Conservation (phyloP, 2,329 filamentous ascomycete genomes). For the Sclerotinia subarctica region DNA sequence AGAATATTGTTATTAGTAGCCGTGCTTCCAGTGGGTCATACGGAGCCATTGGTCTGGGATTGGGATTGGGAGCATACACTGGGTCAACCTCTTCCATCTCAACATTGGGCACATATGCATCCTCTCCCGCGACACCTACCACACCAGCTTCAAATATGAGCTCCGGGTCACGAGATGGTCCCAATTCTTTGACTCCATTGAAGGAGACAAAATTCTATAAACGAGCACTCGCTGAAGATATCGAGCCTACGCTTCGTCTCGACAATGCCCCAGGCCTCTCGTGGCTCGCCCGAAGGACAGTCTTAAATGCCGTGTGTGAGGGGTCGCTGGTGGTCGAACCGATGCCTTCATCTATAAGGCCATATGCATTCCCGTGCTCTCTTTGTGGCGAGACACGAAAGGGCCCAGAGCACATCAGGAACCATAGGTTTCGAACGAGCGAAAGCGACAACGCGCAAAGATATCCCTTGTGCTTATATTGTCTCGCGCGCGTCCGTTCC, state of each 20-base stretch:
- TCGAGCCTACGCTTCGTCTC: slow-evolving; percentile 88
- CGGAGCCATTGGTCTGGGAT: slow-evolving; percentile 49
- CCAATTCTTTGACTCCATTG: slow-evolving; percentile 55
- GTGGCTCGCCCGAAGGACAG: slow-evolving; percentile 85
- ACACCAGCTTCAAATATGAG: slow-evolving; percentile 54
- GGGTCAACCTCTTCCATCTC: slow-evolving; percentile 57
- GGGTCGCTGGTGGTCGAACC: slow-evolving; percentile 88
- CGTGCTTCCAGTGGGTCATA: slow-evolving; percentile 72
- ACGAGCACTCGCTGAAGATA: slow-evolving; percentile 80
- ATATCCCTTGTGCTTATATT: slow-evolving; percentile 88
- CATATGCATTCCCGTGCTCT: slow-evolving; percentile 56
- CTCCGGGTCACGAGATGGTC: slow-evolving; percentile 41
- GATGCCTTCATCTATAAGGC: slow-evolving; percentile 58
- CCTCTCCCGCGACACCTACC: slow-evolving; percentile 57
- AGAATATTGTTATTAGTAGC: slow-evolving; percentile 52
- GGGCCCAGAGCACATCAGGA: slow-evolving; percentile 67
- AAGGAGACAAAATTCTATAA: slow-evolving; percentile 96
- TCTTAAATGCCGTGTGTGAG: slow-evolving; percentile 78
- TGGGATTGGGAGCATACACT: slow-evolving; percentile 48
- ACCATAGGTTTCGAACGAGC: slow-evolving; percentile 83
- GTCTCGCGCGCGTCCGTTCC: slow-evolving; percentile 75
- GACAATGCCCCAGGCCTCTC: slow-evolving; percentile 88
- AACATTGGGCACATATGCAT: slow-evolving; percentile 48
- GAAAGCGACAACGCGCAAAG: slow-evolving; percentile 83
- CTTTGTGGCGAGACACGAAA: slow-evolving; percentile 83